Conservation (phyloP, 1,139 yeast species). For the Taphrina sp. region DNA sequence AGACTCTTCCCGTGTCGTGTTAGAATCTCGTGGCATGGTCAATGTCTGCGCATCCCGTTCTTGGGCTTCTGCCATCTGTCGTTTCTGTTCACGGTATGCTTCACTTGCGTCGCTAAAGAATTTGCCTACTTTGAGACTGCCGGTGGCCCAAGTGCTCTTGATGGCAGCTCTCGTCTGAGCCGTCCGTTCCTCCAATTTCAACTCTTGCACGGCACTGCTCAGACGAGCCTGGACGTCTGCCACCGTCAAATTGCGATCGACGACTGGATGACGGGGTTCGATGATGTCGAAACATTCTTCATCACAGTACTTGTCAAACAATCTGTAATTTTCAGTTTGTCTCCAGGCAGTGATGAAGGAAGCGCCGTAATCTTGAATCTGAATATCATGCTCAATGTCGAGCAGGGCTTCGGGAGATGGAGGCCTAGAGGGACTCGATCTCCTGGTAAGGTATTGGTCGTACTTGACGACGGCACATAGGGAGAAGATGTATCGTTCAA, state of each 20-base stretch:
- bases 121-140: constrained; percentile 23
- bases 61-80: not conserved
- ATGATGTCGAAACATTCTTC: constrained; percentile 85
- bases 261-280: constrained; percentile 65
- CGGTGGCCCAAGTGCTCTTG: constrained; percentile 20
- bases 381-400: constrained; percentile 43
- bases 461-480: constrained; percentile 71
- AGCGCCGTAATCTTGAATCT: constrained; percentile 49
- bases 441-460: constrained; percentile 50
- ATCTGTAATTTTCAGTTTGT: constrained; percentile 60
- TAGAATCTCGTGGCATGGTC: not conserved
- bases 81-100: constrained; percentile 23
- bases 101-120: constrained; percentile 23
- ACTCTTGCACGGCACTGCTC: constrained; percentile 20
- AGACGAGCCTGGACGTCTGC: constrained; percentile 29
- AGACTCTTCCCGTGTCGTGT: not conserved
- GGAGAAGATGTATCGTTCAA: constrained; percentile 84
- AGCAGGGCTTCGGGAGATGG: constrained; percentile 30
- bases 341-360: constrained; percentile 67
- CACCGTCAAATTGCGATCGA: constrained; percentile 28
- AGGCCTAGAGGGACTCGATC: constrained; percentile 4
- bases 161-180: constrained; percentile 31
- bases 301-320: constrained; percentile 74
- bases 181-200: constrained; percentile 29
- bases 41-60: not conserved